Percentiles rank a stretch among this genome's conserved stretches.
Conservation (phyloP, 2,329 filamentous ascomycete species). For the Hyphodiscus sp. region DNA sequence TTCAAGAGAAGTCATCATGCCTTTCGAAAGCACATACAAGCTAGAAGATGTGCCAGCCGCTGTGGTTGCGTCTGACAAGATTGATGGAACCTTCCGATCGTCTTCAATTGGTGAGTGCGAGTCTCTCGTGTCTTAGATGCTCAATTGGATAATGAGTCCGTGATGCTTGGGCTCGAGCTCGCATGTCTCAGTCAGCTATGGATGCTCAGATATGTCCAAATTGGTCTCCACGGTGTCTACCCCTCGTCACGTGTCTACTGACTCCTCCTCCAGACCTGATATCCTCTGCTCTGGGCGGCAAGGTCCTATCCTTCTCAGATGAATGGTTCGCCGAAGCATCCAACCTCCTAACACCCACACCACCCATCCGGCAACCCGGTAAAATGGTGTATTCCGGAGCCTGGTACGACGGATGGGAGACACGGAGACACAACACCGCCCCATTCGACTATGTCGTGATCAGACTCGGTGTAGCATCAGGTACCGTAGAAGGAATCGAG, state of each 20-base stretch:
- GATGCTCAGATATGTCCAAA: not conserved
- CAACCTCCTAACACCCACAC: constrained; percentile 57
- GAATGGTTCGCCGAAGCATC: constrained; percentile 62
- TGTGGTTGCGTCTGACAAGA: constrained; percentile 44
- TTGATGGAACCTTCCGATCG: constrained; percentile 56
- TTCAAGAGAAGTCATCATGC: constrained; percentile 18
- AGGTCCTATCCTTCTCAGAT: constrained; percentile 59
- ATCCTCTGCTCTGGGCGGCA: constrained; percentile 54
- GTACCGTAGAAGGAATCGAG: constrained; percentile 67
- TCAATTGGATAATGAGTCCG: not conserved
- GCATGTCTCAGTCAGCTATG: not conserved
- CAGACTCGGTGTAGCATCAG: constrained; percentile 62
- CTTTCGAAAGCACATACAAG: constrained; percentile 43
- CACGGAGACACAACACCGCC: constrained; percentile 56
- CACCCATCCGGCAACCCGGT: constrained; percentile 56
- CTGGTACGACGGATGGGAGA: constrained; percentile 69
- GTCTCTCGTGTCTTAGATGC: not conserved
- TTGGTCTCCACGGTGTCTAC: not conserved
- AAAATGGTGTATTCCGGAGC: constrained; percentile 65
- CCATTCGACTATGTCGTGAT: constrained; percentile 63
- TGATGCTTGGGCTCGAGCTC: not conserved
- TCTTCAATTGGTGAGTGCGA: constrained; percentile 50
- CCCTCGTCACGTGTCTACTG: constrained; percentile 2
- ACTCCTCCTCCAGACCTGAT: constrained; percentile 45
- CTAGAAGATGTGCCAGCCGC: constrained; percentile 48